Percentiles rank a stretch among this genome's conserved stretches.
These are phyloP conservation scores for Colletotrichum limetticola DNA, from an alignment of 2,329 filamentous ascomycete species.

Conservation along the genomic window DNA sequence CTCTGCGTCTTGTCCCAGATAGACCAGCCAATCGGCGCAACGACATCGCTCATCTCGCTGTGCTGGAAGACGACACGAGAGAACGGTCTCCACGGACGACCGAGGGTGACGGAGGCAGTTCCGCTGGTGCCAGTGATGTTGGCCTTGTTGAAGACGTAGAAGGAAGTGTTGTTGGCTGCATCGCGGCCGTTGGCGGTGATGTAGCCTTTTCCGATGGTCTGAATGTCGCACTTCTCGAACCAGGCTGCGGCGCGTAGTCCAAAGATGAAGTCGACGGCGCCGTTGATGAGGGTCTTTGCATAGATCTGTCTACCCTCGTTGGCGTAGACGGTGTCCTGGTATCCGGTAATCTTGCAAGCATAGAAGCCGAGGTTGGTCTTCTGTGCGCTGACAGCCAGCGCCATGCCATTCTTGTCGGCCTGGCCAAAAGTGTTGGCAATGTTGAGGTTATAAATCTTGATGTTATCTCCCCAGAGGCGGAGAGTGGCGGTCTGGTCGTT, in stretches of 20 bases:
- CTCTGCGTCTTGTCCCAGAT: constrained; percentile 51
- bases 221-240: constrained; percentile 64
- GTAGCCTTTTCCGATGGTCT: constrained; percentile 56
- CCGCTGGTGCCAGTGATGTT: constrained; percentile 45
- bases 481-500: constrained; percentile 56
- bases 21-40: constrained; percentile 63
- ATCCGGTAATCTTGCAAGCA: constrained; percentile 62
- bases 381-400: constrained; percentile 63
- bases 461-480: constrained; percentile 64
- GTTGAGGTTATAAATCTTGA: constrained; percentile 58
- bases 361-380: constrained; percentile 54
- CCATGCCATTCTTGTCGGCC: constrained; percentile 59
- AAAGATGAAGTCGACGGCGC: constrained; percentile 70
- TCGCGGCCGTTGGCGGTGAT: constrained; percentile 58
- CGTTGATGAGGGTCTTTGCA: constrained; percentile 63
- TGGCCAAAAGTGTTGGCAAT: constrained; percentile 60
- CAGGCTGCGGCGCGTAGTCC: constrained; percentile 63
- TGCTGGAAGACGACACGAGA: constrained; percentile 62
- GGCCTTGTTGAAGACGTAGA: constrained; percentile 56
- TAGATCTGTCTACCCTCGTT: constrained; percentile 64
- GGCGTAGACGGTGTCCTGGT: constrained; percentile 66
- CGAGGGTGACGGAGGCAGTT: constrained; percentile 57
- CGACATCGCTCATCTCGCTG: constrained; percentile 56
- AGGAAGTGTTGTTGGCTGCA: constrained; percentile 56
- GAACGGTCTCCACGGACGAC: constrained; percentile 63